Evolutionary conservation across 148 eudicot genomes (phyloP), one percentile per base, ranked within the genome.

Genomic region (Rhododendron williamsianum): DNA sequence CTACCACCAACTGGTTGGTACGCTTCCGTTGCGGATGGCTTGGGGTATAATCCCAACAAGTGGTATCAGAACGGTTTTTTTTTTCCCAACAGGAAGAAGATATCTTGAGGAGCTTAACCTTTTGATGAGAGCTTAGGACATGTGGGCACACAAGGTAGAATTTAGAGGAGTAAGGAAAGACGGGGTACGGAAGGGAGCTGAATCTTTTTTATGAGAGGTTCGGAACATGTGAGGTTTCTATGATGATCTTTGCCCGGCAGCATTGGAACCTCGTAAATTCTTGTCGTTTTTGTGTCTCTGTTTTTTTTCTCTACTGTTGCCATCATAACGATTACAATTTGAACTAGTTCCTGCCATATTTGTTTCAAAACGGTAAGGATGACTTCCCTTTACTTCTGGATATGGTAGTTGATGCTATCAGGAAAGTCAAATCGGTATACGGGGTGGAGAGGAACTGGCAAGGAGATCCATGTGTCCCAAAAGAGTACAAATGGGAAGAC

Each of bases 381-480:
- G 9, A 72, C 9, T 33, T 30, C 43, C 41, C 41, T 13, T 72
- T 19, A 10, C 13, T 80, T 80, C 19, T 52, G 82, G 67, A 18
- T 72, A 27, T 54, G 38, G 23, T 77, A 91, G 92, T 86, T 80
- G 81, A 30, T n/a, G 90, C 91, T 18, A 69, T 92, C 3, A n/a
- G 45, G 77, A 48, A 85, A 19, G 87, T 90, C 54, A 91, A 91
- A 85, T 85, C 85, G n/a, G 45, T 2, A 3, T 91, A 91, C 65
- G 81, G 52, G 7, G 18, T 87, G 86, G 69, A 30, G 38, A 90
- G 80, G 76, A 87, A 89, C 36, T 91, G 93, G 94, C 92, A 91
- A 87, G 92, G 94, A 7, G 94, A 92, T 87, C 93, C 94, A 13
- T 91, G 93, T 67, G 72, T 41, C 58, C 93, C 94, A 23, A 63